Evolutionary conservation across 257 asterid species (phyloP).

Genomic region (Solanum corneliomulleri): DNA sequence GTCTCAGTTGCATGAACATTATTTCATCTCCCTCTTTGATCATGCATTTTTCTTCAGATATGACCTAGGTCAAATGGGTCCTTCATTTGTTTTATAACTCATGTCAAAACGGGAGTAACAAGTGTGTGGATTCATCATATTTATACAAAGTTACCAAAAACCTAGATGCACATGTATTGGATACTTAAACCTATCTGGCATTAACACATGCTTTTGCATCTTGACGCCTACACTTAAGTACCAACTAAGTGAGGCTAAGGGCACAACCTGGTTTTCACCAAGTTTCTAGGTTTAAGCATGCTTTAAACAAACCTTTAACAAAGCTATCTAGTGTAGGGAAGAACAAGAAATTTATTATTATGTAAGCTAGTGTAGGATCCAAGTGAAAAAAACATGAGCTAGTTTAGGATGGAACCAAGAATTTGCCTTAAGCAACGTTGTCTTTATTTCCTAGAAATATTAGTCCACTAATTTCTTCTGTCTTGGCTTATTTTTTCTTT

Average conservation of each 20-base stretch:
- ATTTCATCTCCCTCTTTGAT: not conserved
- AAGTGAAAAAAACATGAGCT: not conserved
- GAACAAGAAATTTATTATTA: not conserved
- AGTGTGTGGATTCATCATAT: not conserved
- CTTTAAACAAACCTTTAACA: not conserved
- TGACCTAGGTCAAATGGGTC: not conserved
- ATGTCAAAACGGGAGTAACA: not conserved
- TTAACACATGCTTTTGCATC: not conserved
- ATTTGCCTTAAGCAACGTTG: not conserved
- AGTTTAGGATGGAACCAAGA: not conserved
- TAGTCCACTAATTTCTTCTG: not conserved
- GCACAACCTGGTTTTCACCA: not conserved
- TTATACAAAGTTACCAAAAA: not conserved
- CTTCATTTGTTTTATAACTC: not conserved
- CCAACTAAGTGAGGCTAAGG: not conserved
- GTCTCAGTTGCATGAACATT: not conserved
- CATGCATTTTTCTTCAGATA: not conserved
- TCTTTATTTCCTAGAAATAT: not conserved
- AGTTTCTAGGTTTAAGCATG: not conserved
- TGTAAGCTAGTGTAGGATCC: not conserved
- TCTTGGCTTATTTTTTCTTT: not conserved
- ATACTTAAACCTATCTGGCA: not conserved
- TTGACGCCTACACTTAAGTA: not conserved
- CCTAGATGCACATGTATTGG: not conserved
- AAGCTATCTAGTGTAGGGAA: not conserved